Base-by-base conservation (phyloP, 2,329 filamentous ascomycete species). In the Apiospora marii region DNA sequence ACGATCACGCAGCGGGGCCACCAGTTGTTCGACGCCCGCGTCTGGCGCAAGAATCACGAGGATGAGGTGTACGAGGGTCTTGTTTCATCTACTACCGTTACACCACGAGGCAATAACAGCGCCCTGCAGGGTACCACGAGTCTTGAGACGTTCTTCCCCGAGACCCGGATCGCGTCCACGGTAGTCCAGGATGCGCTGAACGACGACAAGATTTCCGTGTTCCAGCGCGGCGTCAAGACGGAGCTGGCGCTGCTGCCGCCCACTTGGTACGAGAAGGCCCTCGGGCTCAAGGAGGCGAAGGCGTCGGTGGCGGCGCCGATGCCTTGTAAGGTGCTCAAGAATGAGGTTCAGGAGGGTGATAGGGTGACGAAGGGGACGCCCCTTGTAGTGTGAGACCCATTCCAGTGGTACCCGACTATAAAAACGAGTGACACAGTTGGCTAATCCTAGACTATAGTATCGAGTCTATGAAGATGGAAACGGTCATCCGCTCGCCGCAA, bases 261-360 rank as follows among this genome's bases (percentile, higher is more conserved):
- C 0, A 86, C 87, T 64, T 99, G 95, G 95, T 92, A 93, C 72
- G 93, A 95, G 77, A 96, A 97, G 83, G 95, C 94, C 0, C 86
- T 98, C 10, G 95, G 96, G 0, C 85, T 93, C 74, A 95, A 94
- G 81, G 94, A 97, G 79, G 88, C 89, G 0, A 87, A 91, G 8
- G 95, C 96, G 73, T 96, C 93, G 70, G 94, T 98, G 1, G 87
- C 94, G 34, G 94, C 96, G 30, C 96, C 96, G 0, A 99, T 99
- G 96, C 96, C 96, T 1, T 98, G 96, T 84, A 98, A 98, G 85
- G 92, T 99, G 37, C 84, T 99, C 74, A 91, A 94, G 76, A 96
- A 98, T 68, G 94, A 98, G 82, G 94, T 98, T 0, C 84, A 88
- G 41, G 94, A 94, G 77, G 96, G 96, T 0, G 91, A 97, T 75